A percentile compares a stretch with the other conserved stretches of the same genome.
These are phyloP conservation scores for Kockovaella imperatae DNA, from an alignment of 768 basidiomycete genomes.

Conservation along the genomic window DNA sequence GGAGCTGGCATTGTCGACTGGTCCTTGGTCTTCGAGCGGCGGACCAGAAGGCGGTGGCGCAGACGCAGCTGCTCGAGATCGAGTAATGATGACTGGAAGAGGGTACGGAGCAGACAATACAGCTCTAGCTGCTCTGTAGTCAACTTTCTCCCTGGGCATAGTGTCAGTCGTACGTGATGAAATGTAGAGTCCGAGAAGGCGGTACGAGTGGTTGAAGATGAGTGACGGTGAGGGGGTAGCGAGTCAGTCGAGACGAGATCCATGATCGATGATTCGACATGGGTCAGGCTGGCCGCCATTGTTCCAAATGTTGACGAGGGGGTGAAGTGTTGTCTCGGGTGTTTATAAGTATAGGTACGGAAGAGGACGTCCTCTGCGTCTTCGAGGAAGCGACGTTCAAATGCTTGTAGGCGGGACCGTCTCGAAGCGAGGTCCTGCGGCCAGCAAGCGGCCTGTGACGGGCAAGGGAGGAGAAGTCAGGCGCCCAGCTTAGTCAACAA, in stretches of 20 bases:
- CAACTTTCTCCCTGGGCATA: neutral
- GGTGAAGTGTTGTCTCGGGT: neutral
- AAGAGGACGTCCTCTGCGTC: too few species aligned
- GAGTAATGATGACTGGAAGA: slow-evolving; percentile 18
- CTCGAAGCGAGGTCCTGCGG: too few species aligned
- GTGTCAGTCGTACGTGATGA: neutral
- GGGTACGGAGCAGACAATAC: slow-evolving; percentile 30
- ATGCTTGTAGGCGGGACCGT: too few species aligned
- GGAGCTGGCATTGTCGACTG: neutral
- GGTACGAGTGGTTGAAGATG: too few species aligned
- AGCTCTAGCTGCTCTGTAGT: slow-evolving; percentile 12
- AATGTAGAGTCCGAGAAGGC: neutral
- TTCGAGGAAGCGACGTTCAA: too few species aligned
- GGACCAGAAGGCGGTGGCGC: slow-evolving; percentile 1
- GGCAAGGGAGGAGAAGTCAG: too few species aligned
- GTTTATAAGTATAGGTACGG: too few species aligned
- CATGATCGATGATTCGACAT: neutral
- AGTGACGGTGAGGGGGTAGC: neutral
- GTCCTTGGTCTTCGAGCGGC: neutral
- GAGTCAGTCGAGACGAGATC: neutral
- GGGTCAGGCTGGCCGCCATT: too few species aligned
- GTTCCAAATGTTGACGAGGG: slow-evolving; percentile 1
- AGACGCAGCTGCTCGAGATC: neutral
- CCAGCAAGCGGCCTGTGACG: too few species aligned
- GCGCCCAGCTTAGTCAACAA: too few species aligned